Evolutionary conservation across 257 asterid species (phyloP).

Genomic region (Eucommia ulmoides): DNA sequence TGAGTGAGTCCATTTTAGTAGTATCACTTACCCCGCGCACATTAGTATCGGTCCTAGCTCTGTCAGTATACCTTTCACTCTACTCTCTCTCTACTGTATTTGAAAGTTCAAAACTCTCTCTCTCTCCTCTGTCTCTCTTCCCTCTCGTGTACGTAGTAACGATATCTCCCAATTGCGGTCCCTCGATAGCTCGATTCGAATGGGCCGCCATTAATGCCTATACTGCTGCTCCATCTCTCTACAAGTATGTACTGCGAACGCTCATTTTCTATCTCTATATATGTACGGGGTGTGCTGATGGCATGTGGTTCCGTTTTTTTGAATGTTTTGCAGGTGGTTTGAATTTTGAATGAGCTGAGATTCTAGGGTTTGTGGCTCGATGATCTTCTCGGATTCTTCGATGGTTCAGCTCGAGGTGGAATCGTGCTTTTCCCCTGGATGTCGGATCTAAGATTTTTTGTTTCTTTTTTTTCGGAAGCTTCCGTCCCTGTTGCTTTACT

Average conservation of each 20-base stretch:
- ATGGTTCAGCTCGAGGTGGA: constrained; percentile 34
- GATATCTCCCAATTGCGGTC: no score
- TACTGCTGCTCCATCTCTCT: constrained; percentile 6
- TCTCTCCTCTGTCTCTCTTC: constrained; percentile 5
- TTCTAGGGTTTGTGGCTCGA: constrained; percentile 12
- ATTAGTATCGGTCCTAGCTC: no score
- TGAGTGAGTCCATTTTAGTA: no score
- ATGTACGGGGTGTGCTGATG: constrained; percentile 8
- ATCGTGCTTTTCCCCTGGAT: constrained; percentile 37
- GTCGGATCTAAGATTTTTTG: constrained; percentile 55
- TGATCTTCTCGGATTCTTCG: not conserved
- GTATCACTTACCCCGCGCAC: no score
- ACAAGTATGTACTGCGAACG: not conserved
- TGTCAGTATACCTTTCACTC: no score
- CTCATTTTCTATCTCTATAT: constrained; percentile 16
- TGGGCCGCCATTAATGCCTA: no score
- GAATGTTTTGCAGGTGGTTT: constrained; percentile 12
- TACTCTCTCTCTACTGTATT: no score
- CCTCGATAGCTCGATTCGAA: no score
- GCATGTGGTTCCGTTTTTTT: constrained; percentile 1
- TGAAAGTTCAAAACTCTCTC: no score
- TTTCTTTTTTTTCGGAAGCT: constrained; percentile 22
- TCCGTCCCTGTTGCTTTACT: constrained; percentile 13
- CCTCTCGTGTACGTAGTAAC: no score
- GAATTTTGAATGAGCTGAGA: constrained; percentile 25